These are phyloP conservation scores for Metarhizium humberi DNA, from an alignment of 2,329 filamentous ascomycete species.

Conservation along the genomic window DNA sequence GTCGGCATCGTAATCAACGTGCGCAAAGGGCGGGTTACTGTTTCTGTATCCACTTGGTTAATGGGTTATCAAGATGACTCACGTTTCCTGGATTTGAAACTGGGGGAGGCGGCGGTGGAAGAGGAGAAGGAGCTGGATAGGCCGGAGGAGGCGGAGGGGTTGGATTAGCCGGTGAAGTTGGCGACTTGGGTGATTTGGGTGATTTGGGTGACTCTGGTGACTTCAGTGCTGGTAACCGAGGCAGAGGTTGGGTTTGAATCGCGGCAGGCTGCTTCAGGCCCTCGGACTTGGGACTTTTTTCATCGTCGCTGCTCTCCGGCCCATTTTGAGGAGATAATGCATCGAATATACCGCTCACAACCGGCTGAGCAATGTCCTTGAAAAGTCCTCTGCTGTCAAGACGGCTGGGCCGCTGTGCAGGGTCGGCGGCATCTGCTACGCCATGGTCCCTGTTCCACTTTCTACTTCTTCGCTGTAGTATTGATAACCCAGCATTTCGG, in stretches of 20 bases:
- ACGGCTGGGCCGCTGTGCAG: neutral
- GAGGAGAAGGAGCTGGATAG: neutral
- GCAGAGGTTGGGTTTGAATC: neutral
- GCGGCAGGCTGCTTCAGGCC: neutral
- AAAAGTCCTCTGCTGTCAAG: neutral
- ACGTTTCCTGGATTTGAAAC: neutral
- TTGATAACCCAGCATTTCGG: neutral
- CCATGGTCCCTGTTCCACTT: neutral
- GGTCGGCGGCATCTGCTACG: neutral
- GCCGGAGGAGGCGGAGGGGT: neutral
- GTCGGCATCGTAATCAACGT: neutral
- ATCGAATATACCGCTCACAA: neutral
- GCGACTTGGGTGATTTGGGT: too few relatives aligned
- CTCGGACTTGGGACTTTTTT: neutral
- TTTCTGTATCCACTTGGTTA: neutral
- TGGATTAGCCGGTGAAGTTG: neutral
- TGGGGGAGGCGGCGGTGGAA: neutral
- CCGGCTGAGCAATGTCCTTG: neutral
- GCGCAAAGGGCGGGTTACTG: too few relatives aligned
- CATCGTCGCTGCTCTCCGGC: neutral
- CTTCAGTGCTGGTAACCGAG: neutral
- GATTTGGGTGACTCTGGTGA: neutral
- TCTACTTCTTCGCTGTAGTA: neutral
- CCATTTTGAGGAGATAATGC: neutral
- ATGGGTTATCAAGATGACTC: neutral